Evolutionary conservation across 2,329 filamentous ascomycete species (phyloP).

Genomic region (Fusarium oligoseptatum): DNA sequence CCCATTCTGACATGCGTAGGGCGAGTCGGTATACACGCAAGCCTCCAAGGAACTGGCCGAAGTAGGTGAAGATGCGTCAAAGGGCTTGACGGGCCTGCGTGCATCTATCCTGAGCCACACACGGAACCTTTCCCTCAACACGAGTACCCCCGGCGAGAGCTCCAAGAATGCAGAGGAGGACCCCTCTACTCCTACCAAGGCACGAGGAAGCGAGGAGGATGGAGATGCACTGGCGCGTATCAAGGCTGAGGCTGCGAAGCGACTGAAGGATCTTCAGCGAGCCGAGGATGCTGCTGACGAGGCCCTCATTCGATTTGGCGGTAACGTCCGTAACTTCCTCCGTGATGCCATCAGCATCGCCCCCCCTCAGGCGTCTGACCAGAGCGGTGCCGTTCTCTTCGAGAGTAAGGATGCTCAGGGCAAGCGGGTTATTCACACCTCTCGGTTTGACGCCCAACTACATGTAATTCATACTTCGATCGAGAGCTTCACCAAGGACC

Average conservation of each 20-base stretch:
- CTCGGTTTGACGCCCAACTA: constrained; percentile 93
- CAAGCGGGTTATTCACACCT: constrained; percentile 94
- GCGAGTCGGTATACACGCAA: constrained; percentile 86
- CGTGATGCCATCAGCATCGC: constrained; percentile 91
- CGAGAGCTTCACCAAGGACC: constrained; percentile 87
- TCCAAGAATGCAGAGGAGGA: constrained; percentile 52
- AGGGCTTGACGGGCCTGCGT: constrained; percentile 80
- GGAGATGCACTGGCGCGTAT: constrained; percentile 82
- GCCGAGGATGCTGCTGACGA: constrained; percentile 98
- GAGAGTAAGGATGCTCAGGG: constrained; percentile 93
- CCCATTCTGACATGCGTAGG: constrained; percentile 60
- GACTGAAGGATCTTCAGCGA: constrained; percentile 88
- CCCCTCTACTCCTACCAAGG: constrained; percentile 62
- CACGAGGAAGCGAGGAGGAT: constrained; percentile 56
- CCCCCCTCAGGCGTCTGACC: constrained; percentile 71
- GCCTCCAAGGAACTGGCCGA: constrained; percentile 86
- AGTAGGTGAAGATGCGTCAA: constrained; percentile 84
- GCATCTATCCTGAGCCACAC: constrained; percentile 79
- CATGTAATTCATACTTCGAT: constrained; percentile 92
- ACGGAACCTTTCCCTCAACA: constrained; percentile 76
- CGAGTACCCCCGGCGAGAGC: constrained; percentile 50
- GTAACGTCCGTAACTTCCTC: constrained; percentile 89
- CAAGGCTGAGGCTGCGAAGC: constrained; percentile 81
- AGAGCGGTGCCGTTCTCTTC: constrained; percentile 80
- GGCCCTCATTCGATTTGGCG: constrained; percentile 90